Conservation (phyloP, 2,329 filamentous ascomycete species). For the Hypoxylon sp. region DNA sequence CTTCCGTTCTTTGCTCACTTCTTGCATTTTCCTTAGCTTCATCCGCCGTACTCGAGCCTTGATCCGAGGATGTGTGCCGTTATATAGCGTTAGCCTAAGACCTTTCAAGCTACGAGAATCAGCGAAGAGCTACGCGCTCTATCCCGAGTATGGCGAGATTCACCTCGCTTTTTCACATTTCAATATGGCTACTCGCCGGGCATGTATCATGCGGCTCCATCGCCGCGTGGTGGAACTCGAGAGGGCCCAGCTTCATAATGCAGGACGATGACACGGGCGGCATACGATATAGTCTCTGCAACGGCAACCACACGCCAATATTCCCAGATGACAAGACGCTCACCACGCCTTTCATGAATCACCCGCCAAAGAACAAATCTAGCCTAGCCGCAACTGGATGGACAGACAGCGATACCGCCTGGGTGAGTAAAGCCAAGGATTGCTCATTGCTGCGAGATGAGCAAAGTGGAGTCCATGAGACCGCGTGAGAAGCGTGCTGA, state of each 20-base stretch:
- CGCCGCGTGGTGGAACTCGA: conserved; percentile 54
- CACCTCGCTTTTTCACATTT: conserved; percentile 28
- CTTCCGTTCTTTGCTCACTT: conserved; percentile 1
- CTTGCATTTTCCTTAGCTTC: conserved; percentile 1
- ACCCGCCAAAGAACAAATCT: conserved; percentile 52
- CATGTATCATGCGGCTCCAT: conserved; percentile 47
- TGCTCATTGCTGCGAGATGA: conserved; percentile 21
- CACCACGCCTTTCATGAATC: conserved; percentile 44
- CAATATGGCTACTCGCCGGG: conserved; percentile 44
- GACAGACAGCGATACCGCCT: conserved; percentile 47
- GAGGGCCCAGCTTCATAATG: conserved; percentile 53
- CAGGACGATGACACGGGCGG: conserved; percentile 53
- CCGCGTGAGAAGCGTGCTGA: conserved; percentile 34
- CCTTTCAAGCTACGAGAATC: conserved; percentile 16
- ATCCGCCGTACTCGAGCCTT: neutral
- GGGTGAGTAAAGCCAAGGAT: conserved; percentile 51
- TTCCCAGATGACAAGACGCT: conserved; percentile 54
- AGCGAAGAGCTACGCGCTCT: conserved; percentile 10
- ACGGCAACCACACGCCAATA: conserved; percentile 49
- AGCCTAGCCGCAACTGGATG: conserved; percentile 54
- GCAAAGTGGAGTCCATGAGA: conserved; percentile 23
- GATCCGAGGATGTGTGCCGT: conserved; percentile 17
- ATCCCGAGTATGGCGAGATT: conserved; percentile 29
- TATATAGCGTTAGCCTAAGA: conserved; percentile 17
- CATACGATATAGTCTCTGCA: conserved; percentile 55